phyloP scores from a whole-genome alignment of 441 rosid species.

The Omphalea diandra region DNA sequence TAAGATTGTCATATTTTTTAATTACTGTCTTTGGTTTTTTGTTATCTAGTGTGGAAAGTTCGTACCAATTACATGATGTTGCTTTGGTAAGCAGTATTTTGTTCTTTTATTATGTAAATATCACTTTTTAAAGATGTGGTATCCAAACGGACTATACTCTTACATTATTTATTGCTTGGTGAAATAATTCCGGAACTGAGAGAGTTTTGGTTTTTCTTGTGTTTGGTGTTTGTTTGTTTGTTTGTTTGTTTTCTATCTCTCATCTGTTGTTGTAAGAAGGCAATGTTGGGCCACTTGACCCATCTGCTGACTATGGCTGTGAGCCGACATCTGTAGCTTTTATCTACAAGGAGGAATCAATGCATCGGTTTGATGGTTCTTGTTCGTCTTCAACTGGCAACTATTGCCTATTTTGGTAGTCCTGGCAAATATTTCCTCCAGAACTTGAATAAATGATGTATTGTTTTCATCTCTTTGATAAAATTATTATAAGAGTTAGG shows the following conservation, averaged over 20 bases:
- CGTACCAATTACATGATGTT: slow-evolving; percentile 57
- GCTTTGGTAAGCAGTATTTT: slow-evolving; percentile 82
- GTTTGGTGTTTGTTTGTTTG: slow-evolving; percentile 85
- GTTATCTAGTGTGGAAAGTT: slow-evolving; percentile 64
- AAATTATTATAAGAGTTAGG: slow-evolving; percentile 28
- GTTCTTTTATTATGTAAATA: slow-evolving; percentile 31
- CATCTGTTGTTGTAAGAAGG: slow-evolving; percentile 75
- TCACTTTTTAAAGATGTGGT: slow-evolving; percentile 27
- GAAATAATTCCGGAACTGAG: slow-evolving; percentile 71
- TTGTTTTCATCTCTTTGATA: slow-evolving; percentile 34
- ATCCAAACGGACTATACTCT: slow-evolving; percentile 38
- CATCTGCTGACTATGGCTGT: slow-evolving; percentile 82
- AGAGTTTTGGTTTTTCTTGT: slow-evolving; percentile 72
- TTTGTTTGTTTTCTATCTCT: slow-evolving; percentile 61
- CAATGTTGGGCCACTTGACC: slow-evolving; percentile 84
- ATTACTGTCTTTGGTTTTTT: slow-evolving; percentile 56
- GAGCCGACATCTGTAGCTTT: slow-evolving; percentile 88
- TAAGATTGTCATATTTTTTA: slow-evolving; percentile 26
- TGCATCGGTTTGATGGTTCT: slow-evolving; percentile 77
- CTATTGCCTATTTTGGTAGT: slow-evolving; percentile 69
- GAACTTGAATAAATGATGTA: slow-evolving; percentile 35
- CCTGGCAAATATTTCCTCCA: slow-evolving; percentile 43
- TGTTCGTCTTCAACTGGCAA: slow-evolving; percentile 75
- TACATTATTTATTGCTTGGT: slow-evolving; percentile 39
- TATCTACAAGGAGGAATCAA: slow-evolving; percentile 79